A percentile compares a stretch with the other conserved stretches of the same genome.
These are phyloP conservation scores for Serendipita vermifera DNA, from an alignment of 768 basidiomycete genomes.

Conservation along the genomic window DNA sequence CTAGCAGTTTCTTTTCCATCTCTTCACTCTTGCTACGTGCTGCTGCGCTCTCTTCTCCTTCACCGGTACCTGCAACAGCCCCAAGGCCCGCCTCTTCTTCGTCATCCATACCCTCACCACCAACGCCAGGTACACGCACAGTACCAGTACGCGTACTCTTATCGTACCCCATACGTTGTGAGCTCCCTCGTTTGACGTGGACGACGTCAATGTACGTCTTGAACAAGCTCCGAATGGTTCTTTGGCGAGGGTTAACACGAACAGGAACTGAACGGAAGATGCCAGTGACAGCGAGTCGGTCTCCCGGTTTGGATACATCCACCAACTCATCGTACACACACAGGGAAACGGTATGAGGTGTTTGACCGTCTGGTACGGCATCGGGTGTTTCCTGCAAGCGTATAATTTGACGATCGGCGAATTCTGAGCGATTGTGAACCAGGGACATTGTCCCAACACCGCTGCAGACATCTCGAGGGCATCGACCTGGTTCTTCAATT, in stretches of 20 bases:
- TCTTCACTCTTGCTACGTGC: conserved; percentile 38
- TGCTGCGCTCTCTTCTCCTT: conserved; percentile 30
- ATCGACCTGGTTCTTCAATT: conserved; percentile 83
- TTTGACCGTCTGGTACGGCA: conserved; percentile 94
- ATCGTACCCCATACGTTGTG: conserved; percentile 58
- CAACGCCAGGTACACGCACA: conserved; percentile 54
- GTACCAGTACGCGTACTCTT: conserved; percentile 61
- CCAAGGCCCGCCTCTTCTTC: conserved; percentile 40
- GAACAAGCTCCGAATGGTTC: conserved; percentile 89
- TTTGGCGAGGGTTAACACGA: conserved; percentile 83
- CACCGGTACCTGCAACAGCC: conserved; percentile 22
- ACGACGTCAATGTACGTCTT: conserved; percentile 96
- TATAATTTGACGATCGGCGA: conserved; percentile 90
- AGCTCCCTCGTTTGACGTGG: conserved; percentile 66
- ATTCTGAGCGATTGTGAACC: conserved; percentile 94
- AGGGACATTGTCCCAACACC: conserved; percentile 83
- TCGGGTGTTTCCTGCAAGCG: conserved; percentile 96
- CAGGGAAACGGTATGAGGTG: conserved; percentile 91
- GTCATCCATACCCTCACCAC: conserved; percentile 49
- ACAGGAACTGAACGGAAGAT: conserved; percentile 93
- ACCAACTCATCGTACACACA: conserved; percentile 99
- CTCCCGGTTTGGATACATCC: conserved; percentile 92
- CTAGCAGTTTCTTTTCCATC: conserved; percentile 63
- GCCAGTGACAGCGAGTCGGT: conserved; percentile 78
- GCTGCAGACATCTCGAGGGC: conserved; percentile 87